Evolutionary conservation across 768 basidiomycete species (phyloP).

Genomic region (Leccinum disarticulatum): DNA sequence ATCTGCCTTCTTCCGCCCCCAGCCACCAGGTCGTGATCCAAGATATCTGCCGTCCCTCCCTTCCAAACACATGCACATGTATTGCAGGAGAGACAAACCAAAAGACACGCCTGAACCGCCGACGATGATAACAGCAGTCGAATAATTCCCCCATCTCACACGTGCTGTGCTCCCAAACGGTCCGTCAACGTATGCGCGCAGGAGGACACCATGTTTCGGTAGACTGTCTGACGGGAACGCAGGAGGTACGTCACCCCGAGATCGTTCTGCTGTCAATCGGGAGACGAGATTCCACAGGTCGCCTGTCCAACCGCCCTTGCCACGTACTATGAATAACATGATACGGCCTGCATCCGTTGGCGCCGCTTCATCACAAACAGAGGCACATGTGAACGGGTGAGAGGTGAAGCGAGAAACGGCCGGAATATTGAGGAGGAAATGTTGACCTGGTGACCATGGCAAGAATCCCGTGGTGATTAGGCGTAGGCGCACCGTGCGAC

Average conservation of each 20-base stretch:
- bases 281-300: constrained; percentile 59
- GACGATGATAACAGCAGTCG: constrained; percentile 59
- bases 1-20: constrained; percentile 39
- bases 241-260: constrained; percentile 26
- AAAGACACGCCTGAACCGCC: constrained; percentile 81
- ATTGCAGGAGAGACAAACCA: constrained; percentile 64
- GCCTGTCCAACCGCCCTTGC: constrained; percentile 68
- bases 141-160: constrained; percentile 56
- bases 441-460: constrained; percentile 77
- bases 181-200: constrained; percentile 62
- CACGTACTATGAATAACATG: constrained; percentile 66
- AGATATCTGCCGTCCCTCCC: constrained; percentile 51
- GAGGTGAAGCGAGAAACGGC: constrained; percentile 57
- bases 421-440: constrained; percentile 69
- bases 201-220: constrained; percentile 48
- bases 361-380: constrained; percentile 51
- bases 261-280: constrained; percentile 35
- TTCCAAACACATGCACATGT: constrained; percentile 56
- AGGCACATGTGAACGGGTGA: constrained; percentile 75
- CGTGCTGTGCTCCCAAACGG: constrained; percentile 68
- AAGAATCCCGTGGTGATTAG: constrained; percentile 55
- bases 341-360: constrained; percentile 48
- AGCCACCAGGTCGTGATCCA: constrained; percentile 47
- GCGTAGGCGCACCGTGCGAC: constrained; percentile 67
- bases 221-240: constrained; percentile 8